These are phyloP conservation scores for Xylaria flabelliformis DNA, from an alignment of 495 filamentous ascomycete genomes.

Conservation along the genomic window DNA sequence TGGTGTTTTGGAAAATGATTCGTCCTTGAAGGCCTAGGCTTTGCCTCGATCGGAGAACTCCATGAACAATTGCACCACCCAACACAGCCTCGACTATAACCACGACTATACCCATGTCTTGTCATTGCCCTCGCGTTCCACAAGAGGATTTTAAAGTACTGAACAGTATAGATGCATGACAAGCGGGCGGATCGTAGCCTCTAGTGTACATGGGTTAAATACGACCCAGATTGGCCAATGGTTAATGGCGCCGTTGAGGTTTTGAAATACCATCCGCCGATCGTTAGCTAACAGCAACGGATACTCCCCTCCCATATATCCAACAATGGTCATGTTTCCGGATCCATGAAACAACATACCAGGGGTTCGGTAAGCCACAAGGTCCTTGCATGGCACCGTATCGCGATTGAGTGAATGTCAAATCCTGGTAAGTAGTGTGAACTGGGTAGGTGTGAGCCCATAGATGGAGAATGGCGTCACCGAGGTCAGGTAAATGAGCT, in stretches of 20 bases:
- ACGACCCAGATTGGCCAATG: conserved; percentile 7
- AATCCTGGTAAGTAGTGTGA: conserved; percentile 9
- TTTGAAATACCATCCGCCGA: conserved; percentile 16
- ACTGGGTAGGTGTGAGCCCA: background rate
- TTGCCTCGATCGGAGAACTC: background rate
- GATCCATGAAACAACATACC: conserved; percentile 15
- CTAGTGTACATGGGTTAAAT: background rate
- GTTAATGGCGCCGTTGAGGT: background rate
- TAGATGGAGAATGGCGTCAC: background rate
- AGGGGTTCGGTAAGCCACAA: background rate
- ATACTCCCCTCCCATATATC: background rate
- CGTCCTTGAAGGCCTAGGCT: background rate
- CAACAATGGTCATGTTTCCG: conserved; percentile 14
- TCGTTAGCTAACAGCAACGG: conserved; percentile 3
- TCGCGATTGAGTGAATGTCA: background rate
- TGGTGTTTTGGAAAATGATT: background rate
- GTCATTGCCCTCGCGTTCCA: background rate
- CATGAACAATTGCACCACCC: conserved; percentile 2
- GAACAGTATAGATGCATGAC: background rate
- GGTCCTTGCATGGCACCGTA: conserved; percentile 7
- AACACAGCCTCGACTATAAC: background rate
- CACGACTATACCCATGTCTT: background rate
- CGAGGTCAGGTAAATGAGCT: background rate
- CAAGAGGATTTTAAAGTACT: background rate
- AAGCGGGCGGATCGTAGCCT: conserved; percentile 2